Evolutionary conservation across 345 rosid genomes (phyloP), one percentile per base, ranked within the genome.

Genomic region (Cochlearia excelsa): DNA sequence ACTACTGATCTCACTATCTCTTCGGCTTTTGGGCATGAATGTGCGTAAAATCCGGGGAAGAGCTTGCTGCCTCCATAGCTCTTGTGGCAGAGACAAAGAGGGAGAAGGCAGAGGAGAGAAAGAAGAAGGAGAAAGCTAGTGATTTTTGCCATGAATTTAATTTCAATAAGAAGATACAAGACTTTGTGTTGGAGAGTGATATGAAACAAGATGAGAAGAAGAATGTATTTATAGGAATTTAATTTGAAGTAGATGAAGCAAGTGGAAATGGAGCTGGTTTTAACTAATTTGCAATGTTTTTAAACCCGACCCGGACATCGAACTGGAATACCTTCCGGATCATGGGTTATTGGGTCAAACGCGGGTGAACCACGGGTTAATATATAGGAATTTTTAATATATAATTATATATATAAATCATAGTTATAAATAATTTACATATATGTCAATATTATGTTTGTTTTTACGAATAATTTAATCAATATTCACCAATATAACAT

Each of bases 21-120:
- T 1, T 64, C 66, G 34, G 81, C 82, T 62, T 77, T 75, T 0
- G 94, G 94, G 75, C 96, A 90, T 2, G 88, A 79, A 40, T 74
- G 80, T 2, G 83, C 76, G 46, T 90, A 85, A 31, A 71, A 90
- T 23, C 72, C 73, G 0, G 91, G 82, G 55, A 69, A 74, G 7
- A 90, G 86, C 70, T 68, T 74, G 9, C 78, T 80, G 10, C 78
- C 80, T 16, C 63, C 79, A 45, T 9, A n/a, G 33, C 59, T 59
- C 65, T 67, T 68, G 31, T 55, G 1, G 38, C 58, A 65, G 54
- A 81, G 52, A 63, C 79, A 78, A 40, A 78, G 72, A 29, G 93
- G 84, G 43, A 70, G 55, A 50, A 78, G 28, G 54, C 79, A 78
- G 52, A 91, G 65, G 26, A 90, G 75, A 69, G 79, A 56, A 51